Base-by-base conservation (phyloP, 768 basidiomycete species). In the Artomyces pyxidatus region DNA sequence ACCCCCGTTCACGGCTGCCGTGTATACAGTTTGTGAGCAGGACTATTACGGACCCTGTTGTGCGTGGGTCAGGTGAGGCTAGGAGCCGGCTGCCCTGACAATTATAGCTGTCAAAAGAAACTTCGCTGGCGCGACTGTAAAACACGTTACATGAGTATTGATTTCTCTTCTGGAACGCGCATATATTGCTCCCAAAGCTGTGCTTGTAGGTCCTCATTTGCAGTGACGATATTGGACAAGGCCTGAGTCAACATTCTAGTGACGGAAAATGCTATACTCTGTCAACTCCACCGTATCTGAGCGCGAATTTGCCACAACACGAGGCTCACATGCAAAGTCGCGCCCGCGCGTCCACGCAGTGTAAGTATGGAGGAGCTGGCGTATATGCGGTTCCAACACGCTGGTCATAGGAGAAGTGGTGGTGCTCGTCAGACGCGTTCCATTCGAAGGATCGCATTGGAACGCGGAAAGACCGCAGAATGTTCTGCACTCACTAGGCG, bases 201-300 rank as follows among this genome's bases (percentile, higher is more conserved):
- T n/a, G 70, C 61, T 52, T 76, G 71, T 39, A 84, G 72, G 7
- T 52, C 56, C 37, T 82, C 76, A 52, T 91, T 88, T 7, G 75
- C 74, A 2, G 93, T 90, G 27, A 94, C 75, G 21, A 91, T 71
- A 63, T 96, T 96, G 17, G 90, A 87, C 25, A 95, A 71, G 3
- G 86, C 69, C 63, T 96, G 91, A 2, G 83, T 71, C 25, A 88
- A 68, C 50, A 88, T 73, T 14, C 87, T 74, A 7, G 85, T 80
- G 17, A 76, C 70, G 0, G 73, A 66, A 47, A 78, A 72, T 50
- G 77, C 92, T 94, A 59, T 43, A n/a, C 23, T n/a, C n/a, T n/a
- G n/a, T n/a, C n/a, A n/a, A n/a, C n/a, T n/a, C n/a, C n/a, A n/a
- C n/a, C n/a, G n/a, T n/a, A n/a, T n/a, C n/a, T n/a, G n/a, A n/a